Evolutionary conservation across 805 yeast genomes (phyloP).

Genomic region (Wickerhamiella kazuoi): DNA sequence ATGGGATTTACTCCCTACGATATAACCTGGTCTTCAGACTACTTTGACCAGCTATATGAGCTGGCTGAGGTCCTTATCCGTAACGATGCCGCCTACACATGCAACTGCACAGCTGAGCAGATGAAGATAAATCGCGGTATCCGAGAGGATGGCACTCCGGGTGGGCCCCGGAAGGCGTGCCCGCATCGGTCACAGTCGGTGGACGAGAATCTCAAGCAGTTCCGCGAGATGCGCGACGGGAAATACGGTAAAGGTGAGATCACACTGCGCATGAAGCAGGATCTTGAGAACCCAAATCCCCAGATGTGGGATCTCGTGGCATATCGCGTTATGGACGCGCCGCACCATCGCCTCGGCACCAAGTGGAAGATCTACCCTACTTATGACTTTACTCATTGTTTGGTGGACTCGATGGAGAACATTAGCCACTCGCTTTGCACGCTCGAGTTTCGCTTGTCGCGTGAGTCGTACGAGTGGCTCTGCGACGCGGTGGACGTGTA

Average conservation of each 20-base stretch:
- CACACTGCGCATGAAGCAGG: conserved; percentile 92
- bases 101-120: conserved; percentile 85
- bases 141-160: conserved; percentile 78
- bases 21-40: conserved; percentile 88
- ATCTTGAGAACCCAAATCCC: conserved; percentile 74
- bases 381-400: conserved; percentile 96
- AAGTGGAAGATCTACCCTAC: conserved; percentile 98
- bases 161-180: conserved; percentile 81
- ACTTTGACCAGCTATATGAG: conserved; percentile 74
- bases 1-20: conserved; percentile 89
- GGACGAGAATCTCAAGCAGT: conserved; percentile 62
- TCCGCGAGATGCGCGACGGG: conserved; percentile 86
- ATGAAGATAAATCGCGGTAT: conserved; percentile 82
- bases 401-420: conserved; percentile 93
- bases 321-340: conserved; percentile 78
- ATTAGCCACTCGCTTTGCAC: conserved; percentile 94
- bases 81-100: conserved; percentile 67
- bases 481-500: conserved; percentile 89
- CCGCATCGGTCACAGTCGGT: conserved; percentile 50
- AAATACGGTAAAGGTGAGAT: conserved; percentile 79
- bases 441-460: conserved; percentile 76
- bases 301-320: conserved; percentile 99
- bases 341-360: conserved; percentile 92
- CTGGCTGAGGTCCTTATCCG: conserved; percentile 70
- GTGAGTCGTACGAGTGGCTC: conserved; percentile 96